These are phyloP conservation scores for Colletotrichum sp. DNA, from an alignment of 2,329 filamentous ascomycete genomes.

Conservation along the genomic window DNA sequence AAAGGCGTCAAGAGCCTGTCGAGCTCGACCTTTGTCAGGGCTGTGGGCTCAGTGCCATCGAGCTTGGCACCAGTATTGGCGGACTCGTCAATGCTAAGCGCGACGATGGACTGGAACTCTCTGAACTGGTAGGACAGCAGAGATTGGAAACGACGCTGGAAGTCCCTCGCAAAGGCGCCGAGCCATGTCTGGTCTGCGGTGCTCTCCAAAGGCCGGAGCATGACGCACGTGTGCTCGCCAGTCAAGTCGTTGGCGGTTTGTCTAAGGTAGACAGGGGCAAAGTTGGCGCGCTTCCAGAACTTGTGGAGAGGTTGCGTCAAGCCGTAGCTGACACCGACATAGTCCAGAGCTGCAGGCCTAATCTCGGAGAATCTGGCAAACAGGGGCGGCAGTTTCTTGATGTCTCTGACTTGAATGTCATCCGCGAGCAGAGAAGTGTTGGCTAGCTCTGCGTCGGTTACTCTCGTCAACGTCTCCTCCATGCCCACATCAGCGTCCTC, in stretches of 20 bases:
- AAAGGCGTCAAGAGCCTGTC: slow-evolving; percentile 85
- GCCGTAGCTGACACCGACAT: slow-evolving; percentile 94
- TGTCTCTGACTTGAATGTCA: slow-evolving; percentile 88
- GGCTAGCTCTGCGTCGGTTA: slow-evolving; percentile 83
- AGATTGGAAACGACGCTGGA: slow-evolving; percentile 90
- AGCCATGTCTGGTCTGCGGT: slow-evolving; percentile 82
- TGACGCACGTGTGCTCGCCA: slow-evolving; percentile 96
- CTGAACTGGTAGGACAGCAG: slow-evolving; percentile 94
- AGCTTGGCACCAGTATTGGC: slow-evolving; percentile 75
- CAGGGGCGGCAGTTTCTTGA: slow-evolving; percentile 88
- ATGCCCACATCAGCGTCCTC: slow-evolving; percentile 66
- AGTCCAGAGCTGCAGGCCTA: slow-evolving; percentile 81
- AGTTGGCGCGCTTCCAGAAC: slow-evolving; percentile 92
- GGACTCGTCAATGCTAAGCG: slow-evolving; percentile 87
- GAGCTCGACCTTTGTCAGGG: slow-evolving; percentile 76
- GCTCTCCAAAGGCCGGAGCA: slow-evolving; percentile 80
- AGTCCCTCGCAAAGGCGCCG: slow-evolving; percentile 88
- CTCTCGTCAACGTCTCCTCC: slow-evolving; percentile 73
- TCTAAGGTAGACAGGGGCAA: slow-evolving; percentile 89
- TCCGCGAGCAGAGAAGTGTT: slow-evolving; percentile 80
- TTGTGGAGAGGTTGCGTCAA: slow-evolving; percentile 87
- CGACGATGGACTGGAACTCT: slow-evolving; percentile 76
- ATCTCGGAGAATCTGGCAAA: slow-evolving; percentile 89
- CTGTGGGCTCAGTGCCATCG: slow-evolving; percentile 53
- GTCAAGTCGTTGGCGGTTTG: slow-evolving; percentile 97